Evolutionary conservation across 208 protist species (phyloP), one percentile per base, ranked within the genome.

Genomic region (Acanthamoeba rhysodes): DNA sequence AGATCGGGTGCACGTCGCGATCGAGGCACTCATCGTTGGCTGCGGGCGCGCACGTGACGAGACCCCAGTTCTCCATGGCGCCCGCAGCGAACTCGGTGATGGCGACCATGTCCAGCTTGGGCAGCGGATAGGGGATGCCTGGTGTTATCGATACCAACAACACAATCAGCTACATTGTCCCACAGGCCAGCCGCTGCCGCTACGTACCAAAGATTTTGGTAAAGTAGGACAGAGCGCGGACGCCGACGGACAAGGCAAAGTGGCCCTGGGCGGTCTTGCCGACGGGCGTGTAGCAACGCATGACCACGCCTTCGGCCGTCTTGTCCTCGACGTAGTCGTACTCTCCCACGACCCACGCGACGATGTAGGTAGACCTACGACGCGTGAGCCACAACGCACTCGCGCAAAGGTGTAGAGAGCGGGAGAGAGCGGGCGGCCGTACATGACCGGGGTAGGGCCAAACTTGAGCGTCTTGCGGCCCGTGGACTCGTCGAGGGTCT

Each of bases 291-390:
- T 98, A 98, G 27, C 95, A 72, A 32, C 97, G 88, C 16, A 97
- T 94, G 34, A 66, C 45, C 29, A 97, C 96, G 68, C 95, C 96
- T 41, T 95, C 80, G n/a, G 74, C 91, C 12, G 96, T 97, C 14
- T 20, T 45, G 18, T 32, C 93, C 95, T 98, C 98, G 29, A 99
- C 88, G 74, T 98, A 98, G n/a, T 98, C 96, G 95, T 99, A 99
- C 64, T 98, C 97, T 90, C 99, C 99, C 45, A 99, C 97, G 24
- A 98, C 95, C 74, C 99, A 99, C 10, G 98, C 98, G 99, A 99
- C 37, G 98, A 68, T 90, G 55, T 66, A 90, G 32, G 82, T 90
- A 9, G 84, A 59, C 55, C 59, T 90, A 27, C 14, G 12, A 8
- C 22, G 24, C 82, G n/a, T 22, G 12, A 53, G n/a, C 50, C 50